Evolutionary conservation across 2,329 filamentous ascomycete species (phyloP), one percentile per base, ranked within the genome.

Genomic region (Aaosphaeria arxii): DNA sequence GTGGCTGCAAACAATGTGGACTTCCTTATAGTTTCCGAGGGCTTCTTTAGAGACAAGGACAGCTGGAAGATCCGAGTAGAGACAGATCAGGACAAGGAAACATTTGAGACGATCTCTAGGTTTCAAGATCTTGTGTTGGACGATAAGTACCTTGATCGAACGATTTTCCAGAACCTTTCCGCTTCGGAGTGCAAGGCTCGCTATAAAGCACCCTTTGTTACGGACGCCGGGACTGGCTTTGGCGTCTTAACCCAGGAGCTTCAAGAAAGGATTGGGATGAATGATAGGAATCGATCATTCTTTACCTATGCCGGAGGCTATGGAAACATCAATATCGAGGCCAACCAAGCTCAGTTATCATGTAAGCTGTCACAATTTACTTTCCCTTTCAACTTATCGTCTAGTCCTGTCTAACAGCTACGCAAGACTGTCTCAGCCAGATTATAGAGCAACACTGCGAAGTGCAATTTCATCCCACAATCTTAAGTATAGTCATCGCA

Each of bases 401-500:
- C 9, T 9, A 36, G 33, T 2, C 33, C n/a, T 9, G n/a, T 36
- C 33, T 36, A 36, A 36, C 33, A 36, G n/a, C 5, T 7, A 29
- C 36, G 33, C 24, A 30, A 57, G 54, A 57, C 36, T 57, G 54
- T 31, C 35, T 57, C 6, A 48, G 46, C 47, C 40, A 51, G 39
- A 47, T 46, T n/a, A 9, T 45, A 1, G 44, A 41, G 4, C 35
- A 42, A 24, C 40, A 38, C 35, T 57, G 54, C 43, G 44, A 47
- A 30, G 40, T 56, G 6, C 45, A 58, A 39, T 45, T 55, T 17
- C 49, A 46, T 35, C 31, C 45, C 56, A 43, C 43, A 1, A 55
- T 70, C 31, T 49, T 66, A 7, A 31, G 50, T 13, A 47, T 61
- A 3, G 58, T 66, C 7, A 57, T 70, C 7, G 38, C 54, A 3